These are phyloP conservation scores for Saccharomyces hybrid DNA, from an alignment of 1,139 yeast genomes.

Conservation along the genomic window DNA sequence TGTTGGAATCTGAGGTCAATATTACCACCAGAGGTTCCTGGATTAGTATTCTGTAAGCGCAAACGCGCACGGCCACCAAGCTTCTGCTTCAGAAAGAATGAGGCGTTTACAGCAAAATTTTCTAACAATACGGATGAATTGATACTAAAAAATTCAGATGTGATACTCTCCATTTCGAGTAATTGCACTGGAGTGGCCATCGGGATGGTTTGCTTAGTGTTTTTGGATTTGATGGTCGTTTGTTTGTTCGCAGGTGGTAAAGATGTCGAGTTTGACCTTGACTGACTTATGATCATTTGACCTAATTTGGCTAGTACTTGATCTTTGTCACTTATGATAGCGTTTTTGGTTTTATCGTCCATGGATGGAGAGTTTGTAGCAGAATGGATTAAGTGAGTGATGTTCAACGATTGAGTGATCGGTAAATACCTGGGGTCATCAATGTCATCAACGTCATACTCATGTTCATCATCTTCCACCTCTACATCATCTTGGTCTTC, in stretches of 20 bases:
- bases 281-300: constrained; percentile 18
- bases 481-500: constrained; percentile 7
- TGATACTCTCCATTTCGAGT: constrained; percentile 63
- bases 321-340: constrained; percentile 9
- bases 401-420: constrained; percentile 31
- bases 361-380: constrained; percentile 13
- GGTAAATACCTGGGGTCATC: constrained; percentile 19
- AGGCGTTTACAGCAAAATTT: constrained; percentile 61
- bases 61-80: constrained; percentile 67
- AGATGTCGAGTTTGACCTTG: constrained; percentile 10
- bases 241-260: constrained; percentile 7
- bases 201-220: constrained; percentile 37
- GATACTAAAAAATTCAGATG: constrained; percentile 47
- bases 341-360: constrained; percentile 6
- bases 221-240: constrained; percentile 13
- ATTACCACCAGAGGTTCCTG: constrained; percentile 73
- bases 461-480: constrained; percentile 11
- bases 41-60: constrained; percentile 55
- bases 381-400: constrained; percentile 28
- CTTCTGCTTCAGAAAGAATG: constrained; percentile 49
- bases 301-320: constrained; percentile 18
- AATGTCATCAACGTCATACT: constrained; percentile 5
- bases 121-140: constrained; percentile 48
- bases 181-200: constrained; percentile 75
- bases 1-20: constrained; percentile 57